A percentile compares a stretch with the other conserved stretches of the same genome.
These are phyloP conservation scores for Mycena metata DNA, from an alignment of 768 basidiomycete species.

Conservation along the genomic window DNA sequence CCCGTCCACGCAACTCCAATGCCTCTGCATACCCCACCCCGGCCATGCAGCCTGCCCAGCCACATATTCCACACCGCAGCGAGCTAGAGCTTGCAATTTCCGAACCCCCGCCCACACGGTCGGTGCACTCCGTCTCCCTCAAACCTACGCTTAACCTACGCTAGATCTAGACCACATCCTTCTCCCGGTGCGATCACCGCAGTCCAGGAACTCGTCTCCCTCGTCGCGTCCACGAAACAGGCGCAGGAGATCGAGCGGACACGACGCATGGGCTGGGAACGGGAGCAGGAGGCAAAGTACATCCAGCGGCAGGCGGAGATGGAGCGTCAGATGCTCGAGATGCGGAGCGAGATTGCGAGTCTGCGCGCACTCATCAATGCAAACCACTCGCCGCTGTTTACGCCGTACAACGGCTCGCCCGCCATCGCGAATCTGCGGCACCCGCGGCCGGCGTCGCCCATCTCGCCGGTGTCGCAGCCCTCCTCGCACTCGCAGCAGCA, in stretches of 20 bases:
- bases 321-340: slow-evolving; percentile 66
- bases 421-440: slow-evolving; percentile 47
- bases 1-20: slow-evolving; percentile 55
- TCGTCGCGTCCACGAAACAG: slow-evolving; percentile 68
- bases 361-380: slow-evolving; percentile 57
- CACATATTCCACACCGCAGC: slow-evolving; percentile 69
- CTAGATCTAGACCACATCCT: slow-evolving; percentile 46
- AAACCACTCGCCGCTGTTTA: slow-evolving; percentile 39
- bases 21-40: slow-evolving; percentile 43
- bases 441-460: slow-evolving; percentile 49
- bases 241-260: slow-evolving; percentile 72
- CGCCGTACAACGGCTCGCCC: slow-evolving; percentile 44
- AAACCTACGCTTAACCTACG: slow-evolving; percentile 10
- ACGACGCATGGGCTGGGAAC: slow-evolving; percentile 76
- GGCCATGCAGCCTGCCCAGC: slow-evolving; percentile 49
- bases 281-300: slow-evolving; percentile 74
- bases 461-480: slow-evolving; percentile 54
- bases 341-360: slow-evolving; percentile 66
- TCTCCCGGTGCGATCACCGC: slow-evolving; percentile 56
- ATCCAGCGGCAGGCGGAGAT: slow-evolving; percentile 68
- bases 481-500: slow-evolving; percentile 48
- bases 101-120: slow-evolving; percentile 55
- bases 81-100: slow-evolving; percentile 75
- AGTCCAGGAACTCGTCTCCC: slow-evolving; percentile 73
- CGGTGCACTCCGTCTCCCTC: slow-evolving; percentile 38